A percentile compares a stretch with the other conserved stretches of the same genome.
These are phyloP conservation scores for Dactylellina sp. DNA, from an alignment of 2,329 filamentous ascomycete species.

Conservation along the genomic window DNA sequence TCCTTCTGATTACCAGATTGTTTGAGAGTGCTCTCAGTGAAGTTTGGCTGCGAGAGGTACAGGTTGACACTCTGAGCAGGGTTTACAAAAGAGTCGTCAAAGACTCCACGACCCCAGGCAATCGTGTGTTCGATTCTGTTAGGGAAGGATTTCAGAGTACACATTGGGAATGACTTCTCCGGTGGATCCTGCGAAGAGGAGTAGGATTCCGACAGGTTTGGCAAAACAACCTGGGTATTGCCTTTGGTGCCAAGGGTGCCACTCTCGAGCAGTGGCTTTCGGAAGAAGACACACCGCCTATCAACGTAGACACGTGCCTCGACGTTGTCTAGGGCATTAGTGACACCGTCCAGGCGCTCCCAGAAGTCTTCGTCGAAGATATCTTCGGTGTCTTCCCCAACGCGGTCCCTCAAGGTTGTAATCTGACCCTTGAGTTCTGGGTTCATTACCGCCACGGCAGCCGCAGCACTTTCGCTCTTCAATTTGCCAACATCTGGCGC, in stretches of 20 bases:
- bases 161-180: conserved; percentile 99
- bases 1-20: conserved; percentile 95
- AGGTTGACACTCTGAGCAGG: conserved; percentile 93
- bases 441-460: conserved; percentile 94
- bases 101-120: conserved; percentile 95
- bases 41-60: conserved; percentile 91
- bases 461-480: conserved; percentile 94
- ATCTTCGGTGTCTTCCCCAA: conserved; percentile 90
- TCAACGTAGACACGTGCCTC: conserved; percentile 97
- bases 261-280: conserved; percentile 93
- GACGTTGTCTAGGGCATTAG: conserved; percentile 96
- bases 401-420: conserved; percentile 84
- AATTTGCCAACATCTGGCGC: conserved; percentile 91
- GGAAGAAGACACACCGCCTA: conserved; percentile 96
- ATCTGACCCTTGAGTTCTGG: conserved; percentile 90
- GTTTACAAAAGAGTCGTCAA: conserved; percentile 92
- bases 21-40: conserved; percentile 85
- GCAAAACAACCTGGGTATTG: conserved; percentile 95
- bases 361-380: conserved; percentile 96
- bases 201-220: conserved; percentile 93
- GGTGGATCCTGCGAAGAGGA: conserved; percentile 96
- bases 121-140: conserved; percentile 99
- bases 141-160: conserved; percentile 94
- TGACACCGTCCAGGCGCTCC: conserved; percentile 86
- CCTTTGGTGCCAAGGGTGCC: conserved; percentile 99